Conservation (phyloP, 495 filamentous ascomycete species). For the Daldinia caldariorum region DNA sequence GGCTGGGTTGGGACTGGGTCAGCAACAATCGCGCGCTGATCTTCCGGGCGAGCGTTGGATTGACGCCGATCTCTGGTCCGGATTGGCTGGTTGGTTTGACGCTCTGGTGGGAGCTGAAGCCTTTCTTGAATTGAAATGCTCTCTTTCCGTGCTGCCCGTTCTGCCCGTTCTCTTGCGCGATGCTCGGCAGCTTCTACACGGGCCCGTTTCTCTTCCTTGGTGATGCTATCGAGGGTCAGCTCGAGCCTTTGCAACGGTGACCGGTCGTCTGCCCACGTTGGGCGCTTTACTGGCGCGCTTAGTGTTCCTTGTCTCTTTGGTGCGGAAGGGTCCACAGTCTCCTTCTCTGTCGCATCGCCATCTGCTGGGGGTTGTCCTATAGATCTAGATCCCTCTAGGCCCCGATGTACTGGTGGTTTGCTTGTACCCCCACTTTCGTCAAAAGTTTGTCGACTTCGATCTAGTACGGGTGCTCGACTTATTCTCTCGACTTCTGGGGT, state of each 20-base stretch:
- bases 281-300: constrained; percentile 46
- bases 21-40: constrained; percentile 17
- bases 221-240: constrained; percentile 84
- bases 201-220: constrained; percentile 88
- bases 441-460: constrained; percentile 46
- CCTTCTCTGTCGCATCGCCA: constrained; percentile 23
- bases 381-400: constrained; percentile 34
- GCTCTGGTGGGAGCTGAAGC: constrained; percentile 29
- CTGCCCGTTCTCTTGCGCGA: constrained; percentile 64
- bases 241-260: constrained; percentile 94
- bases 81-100: constrained; percentile 30
- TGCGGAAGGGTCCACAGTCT: constrained; percentile 30
- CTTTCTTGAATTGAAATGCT: constrained; percentile 39
- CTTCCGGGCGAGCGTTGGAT: constrained; percentile 20
- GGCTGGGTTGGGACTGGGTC: constrained; percentile 36
- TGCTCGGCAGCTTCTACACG: constrained; percentile 81
- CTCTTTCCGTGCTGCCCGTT: constrained; percentile 54
- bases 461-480: constrained; percentile 47
- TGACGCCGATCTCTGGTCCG: constrained; percentile 32
- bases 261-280: constrained; percentile 75
- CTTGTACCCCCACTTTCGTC: constrained; percentile 29
- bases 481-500: constrained; percentile 47
- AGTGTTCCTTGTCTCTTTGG: constrained; percentile 42
- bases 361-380: constrained; percentile 37
- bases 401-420: constrained; percentile 29